Evolutionary conservation across 345 rosid species (phyloP).

Genomic region (Acer saccharum): DNA sequence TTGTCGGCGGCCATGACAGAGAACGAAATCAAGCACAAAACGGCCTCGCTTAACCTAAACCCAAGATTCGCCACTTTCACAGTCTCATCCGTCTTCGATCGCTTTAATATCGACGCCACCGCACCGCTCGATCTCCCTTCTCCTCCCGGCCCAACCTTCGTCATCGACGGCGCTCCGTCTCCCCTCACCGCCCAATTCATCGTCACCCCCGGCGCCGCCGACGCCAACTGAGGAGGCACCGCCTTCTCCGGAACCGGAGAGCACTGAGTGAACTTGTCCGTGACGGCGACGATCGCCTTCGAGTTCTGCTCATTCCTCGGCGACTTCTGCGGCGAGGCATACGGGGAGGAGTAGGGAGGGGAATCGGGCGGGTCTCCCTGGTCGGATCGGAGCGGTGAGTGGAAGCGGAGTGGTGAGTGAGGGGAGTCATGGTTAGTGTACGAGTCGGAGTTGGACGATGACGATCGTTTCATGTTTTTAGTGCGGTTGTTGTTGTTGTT

Average conservation of each 20-base stretch:
- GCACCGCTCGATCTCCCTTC: slow-evolving; percentile 23
- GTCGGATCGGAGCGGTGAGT: slow-evolving; percentile 72
- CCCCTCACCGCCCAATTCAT: slow-evolving; percentile 50
- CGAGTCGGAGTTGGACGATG: slow-evolving; percentile 65
- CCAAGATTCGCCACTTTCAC: slow-evolving; percentile 53
- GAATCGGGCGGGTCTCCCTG: slow-evolving; percentile 53
- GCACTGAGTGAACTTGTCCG: slow-evolving; percentile 50
- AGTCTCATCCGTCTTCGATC: slow-evolving; percentile 40
- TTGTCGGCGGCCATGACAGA: slow-evolving; percentile 95
- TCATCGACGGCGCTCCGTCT: slow-evolving; percentile 29
- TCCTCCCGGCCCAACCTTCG: slow-evolving; percentile 35
- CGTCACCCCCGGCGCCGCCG: slow-evolving; percentile 32
- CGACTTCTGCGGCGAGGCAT: slow-evolving; percentile 50
- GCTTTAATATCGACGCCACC: slow-evolving; percentile 31
- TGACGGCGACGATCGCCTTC: slow-evolving; percentile 49
- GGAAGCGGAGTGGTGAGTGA: slow-evolving; percentile 66
- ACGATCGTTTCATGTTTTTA: slow-evolving; percentile 54
- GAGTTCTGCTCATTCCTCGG: slow-evolving; percentile 27
- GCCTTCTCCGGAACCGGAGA: slow-evolving; percentile 24
- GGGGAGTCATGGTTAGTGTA: slow-evolving; percentile 51
- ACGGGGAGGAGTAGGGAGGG: slow-evolving; percentile 63
- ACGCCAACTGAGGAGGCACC: slow-evolving; percentile 10
- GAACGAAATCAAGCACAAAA: slow-evolving; percentile 85
- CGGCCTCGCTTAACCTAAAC: slow-evolving; percentile 63
- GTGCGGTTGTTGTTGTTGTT: slow-evolving; percentile 15